These are phyloP conservation scores for Boletellus sp. DNA, from an alignment of 768 basidiomycete genomes.

Conservation along the genomic window DNA sequence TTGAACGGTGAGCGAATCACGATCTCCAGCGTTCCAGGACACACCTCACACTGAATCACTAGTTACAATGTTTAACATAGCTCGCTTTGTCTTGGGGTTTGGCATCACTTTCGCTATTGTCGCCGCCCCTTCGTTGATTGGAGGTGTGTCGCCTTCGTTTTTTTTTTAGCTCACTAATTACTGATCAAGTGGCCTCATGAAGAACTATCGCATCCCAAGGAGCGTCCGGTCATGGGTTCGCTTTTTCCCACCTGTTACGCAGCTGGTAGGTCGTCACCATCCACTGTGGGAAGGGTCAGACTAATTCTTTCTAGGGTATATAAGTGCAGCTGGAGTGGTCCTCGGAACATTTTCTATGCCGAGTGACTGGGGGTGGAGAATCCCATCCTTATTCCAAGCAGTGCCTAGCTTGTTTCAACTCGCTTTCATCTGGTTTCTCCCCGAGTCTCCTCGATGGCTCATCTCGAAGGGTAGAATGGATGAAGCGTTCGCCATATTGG, in stretches of 20 bases:
- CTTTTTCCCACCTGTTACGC: background rate
- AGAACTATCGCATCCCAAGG: slow-evolving; percentile 14
- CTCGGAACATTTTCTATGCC: slow-evolving; percentile 61
- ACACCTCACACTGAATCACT: background rate
- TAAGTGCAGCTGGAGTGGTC: slow-evolving; percentile 46
- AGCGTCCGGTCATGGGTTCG: slow-evolving; percentile 2
- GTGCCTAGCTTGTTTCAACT: slow-evolving; percentile 52
- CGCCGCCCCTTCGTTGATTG: slow-evolving; percentile 4
- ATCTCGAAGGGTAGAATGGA: slow-evolving; percentile 50
- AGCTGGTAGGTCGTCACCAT: slow-evolving; percentile 1
- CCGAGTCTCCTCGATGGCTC: slow-evolving; percentile 65
- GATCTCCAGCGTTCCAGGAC: too few species aligned
- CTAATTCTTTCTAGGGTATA: slow-evolving; percentile 5
- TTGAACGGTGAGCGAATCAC: background rate
- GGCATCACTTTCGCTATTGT: slow-evolving; percentile 1
- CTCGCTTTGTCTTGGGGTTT: slow-evolving; percentile 5
- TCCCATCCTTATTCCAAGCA: slow-evolving; percentile 54
- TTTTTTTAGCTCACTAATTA: too few species aligned
- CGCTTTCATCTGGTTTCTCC: slow-evolving; percentile 50
- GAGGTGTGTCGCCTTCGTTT: background rate
- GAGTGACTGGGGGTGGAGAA: slow-evolving; percentile 62
- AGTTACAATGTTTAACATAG: slow-evolving; percentile 8
- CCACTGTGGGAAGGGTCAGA: background rate
- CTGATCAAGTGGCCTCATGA: background rate
- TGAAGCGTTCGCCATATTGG: slow-evolving; percentile 46